phyloP scores from a whole-genome alignment of 306 rosid species.

The Vigna mungo region DNA sequence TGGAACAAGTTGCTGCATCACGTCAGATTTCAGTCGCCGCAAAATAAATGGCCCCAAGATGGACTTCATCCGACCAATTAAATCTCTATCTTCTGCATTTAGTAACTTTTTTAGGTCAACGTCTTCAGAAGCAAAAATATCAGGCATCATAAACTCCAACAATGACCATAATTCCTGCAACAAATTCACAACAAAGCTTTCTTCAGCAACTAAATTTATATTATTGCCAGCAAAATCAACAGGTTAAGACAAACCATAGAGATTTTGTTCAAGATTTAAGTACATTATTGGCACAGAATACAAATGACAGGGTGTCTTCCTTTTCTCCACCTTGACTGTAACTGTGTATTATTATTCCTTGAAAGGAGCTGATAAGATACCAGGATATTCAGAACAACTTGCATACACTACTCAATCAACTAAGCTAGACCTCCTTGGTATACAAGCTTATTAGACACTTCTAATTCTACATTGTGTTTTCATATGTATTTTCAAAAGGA shows the following conservation, averaged over 20 bases:
- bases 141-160: slow-evolving; percentile 98
- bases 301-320: slow-evolving; percentile 1
- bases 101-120: slow-evolving; percentile 92
- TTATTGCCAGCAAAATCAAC: slow-evolving; percentile 35
- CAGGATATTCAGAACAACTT: no score
- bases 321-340: slow-evolving; percentile 1
- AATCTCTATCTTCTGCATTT: slow-evolving; percentile 76
- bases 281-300: slow-evolving; percentile 16
- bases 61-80: slow-evolving; percentile 89
- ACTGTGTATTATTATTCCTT: not conserved
- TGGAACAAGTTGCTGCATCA: slow-evolving; percentile 97
- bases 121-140: slow-evolving; percentile 84
- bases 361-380: no score
- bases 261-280: slow-evolving; percentile 32
- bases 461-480: slow-evolving; percentile 1
- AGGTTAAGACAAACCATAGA: not conserved
- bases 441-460: slow-evolving; percentile 32
- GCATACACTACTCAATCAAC: no score
- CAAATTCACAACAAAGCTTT: slow-evolving; percentile 41
- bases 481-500: slow-evolving; percentile 16
- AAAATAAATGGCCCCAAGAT: slow-evolving; percentile 95
- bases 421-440: no score
- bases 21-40: slow-evolving; percentile 95
- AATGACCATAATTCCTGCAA: slow-evolving; percentile 96
- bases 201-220: slow-evolving; percentile 20